Percentiles rank a stretch among this genome's conserved stretches.
These are phyloP conservation scores for Raphanus sativus DNA, from an alignment of 345 rosid species.

Conservation along the genomic window DNA sequence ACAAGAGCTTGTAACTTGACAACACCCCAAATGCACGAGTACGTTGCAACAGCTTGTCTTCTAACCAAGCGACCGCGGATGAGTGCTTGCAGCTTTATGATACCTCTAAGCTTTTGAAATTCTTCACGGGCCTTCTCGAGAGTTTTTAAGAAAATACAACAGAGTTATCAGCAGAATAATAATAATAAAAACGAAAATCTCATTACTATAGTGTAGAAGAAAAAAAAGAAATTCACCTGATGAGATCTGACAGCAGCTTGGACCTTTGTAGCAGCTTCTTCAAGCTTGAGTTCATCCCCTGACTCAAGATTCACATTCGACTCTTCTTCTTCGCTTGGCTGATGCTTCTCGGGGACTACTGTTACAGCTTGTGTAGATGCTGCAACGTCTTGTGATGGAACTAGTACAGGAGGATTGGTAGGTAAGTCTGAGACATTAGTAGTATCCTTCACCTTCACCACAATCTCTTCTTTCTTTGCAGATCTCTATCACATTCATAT, in stretches of 20 bases:
- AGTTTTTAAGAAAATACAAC: neutral
- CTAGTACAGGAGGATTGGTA: conserved; percentile 30
- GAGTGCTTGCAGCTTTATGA: conserved; percentile 68
- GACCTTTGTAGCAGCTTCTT: conserved; percentile 60
- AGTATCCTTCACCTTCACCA: conserved; percentile 47
- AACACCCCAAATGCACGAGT: conserved; percentile 57
- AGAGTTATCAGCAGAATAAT: neutral
- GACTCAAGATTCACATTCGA: conserved; percentile 24
- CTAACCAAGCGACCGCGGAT: conserved; percentile 81
- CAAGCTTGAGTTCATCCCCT: conserved; percentile 46
- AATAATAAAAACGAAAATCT: neutral
- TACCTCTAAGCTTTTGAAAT: conserved; percentile 54
- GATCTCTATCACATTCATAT: conserved; percentile 47
- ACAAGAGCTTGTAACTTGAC: conserved; percentile 65
- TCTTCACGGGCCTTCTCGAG: conserved; percentile 58
- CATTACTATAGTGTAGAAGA: conserved; percentile 4
- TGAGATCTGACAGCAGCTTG: conserved; percentile 77
- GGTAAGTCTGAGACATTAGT: conserved; percentile 38
- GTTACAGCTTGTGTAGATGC: conserved; percentile 30
- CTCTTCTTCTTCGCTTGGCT: too few relatives aligned
- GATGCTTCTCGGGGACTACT: conserved; percentile 32
- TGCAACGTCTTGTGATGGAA: conserved; percentile 37
- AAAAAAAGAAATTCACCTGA: conserved; percentile 48
- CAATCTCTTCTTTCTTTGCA: conserved; percentile 50
- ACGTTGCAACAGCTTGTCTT: conserved; percentile 81